Evolutionary conservation across 1,139 yeast species (phyloP).

Genomic region (Geotrichum phurueaensis): DNA sequence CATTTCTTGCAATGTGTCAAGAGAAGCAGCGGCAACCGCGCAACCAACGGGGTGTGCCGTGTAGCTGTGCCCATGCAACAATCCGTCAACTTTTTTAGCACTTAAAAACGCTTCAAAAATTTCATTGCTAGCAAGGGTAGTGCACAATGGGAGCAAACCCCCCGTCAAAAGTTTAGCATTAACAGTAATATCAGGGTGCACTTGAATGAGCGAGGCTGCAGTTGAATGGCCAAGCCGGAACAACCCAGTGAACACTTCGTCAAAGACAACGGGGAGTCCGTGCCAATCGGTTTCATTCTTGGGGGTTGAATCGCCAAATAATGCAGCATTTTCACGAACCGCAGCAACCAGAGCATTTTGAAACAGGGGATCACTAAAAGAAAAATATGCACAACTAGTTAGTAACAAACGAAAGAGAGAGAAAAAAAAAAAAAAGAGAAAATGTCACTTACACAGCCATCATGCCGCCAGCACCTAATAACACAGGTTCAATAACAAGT

Average conservation of each 20-base stretch:
- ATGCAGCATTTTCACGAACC: conserved; percentile 22
- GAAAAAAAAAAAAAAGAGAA: too few relatives aligned
- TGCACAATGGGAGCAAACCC: conserved; percentile 28
- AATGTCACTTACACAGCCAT: conserved; percentile 23
- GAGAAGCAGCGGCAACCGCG: conserved; percentile 27
- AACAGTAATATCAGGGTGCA: conserved; percentile 28
- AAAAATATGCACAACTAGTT: not conserved
- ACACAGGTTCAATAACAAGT: conserved; percentile 27
- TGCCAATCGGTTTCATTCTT: conserved; percentile 21
- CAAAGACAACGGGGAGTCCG: conserved; percentile 30
- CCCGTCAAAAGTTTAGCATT: conserved; percentile 32
- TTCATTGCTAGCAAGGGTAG: conserved; percentile 26
- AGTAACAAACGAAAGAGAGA: not conserved
- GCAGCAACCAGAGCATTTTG: conserved; percentile 27
- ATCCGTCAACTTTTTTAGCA: conserved; percentile 26
- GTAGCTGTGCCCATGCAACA: conserved; percentile 31
- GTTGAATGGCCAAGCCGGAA: conserved; percentile 27
- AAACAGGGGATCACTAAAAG: conserved; percentile 27
- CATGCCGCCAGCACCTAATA: conserved; percentile 33
- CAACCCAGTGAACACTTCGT: conserved; percentile 32
- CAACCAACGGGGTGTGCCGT: conserved; percentile 33
- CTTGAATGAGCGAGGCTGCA: conserved; percentile 23
- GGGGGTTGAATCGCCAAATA: conserved; percentile 13
- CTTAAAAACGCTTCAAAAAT: conserved; percentile 27
- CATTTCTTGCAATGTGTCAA: conserved; percentile 19